Conservation (phyloP, 176 grass and related monocot species). For the Musa troglodytarum region DNA sequence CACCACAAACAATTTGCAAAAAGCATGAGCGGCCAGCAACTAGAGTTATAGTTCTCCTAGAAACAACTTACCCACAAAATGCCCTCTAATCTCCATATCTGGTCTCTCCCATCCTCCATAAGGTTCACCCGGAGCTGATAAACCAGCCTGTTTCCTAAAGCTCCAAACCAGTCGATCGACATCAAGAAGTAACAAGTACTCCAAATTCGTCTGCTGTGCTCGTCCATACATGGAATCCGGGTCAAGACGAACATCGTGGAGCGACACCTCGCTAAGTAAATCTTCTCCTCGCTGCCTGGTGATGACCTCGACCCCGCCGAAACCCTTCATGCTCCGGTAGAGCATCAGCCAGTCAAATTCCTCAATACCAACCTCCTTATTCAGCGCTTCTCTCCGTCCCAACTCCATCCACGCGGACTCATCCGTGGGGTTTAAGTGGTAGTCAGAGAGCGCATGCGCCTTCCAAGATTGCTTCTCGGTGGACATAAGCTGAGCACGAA, state of each 20-base stretch:
- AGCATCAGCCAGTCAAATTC: conserved; percentile 24
- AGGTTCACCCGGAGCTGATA: conserved; percentile 6
- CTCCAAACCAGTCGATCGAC: conserved; percentile 18
- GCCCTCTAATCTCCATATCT: conserved; percentile 13
- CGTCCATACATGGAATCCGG: conserved; percentile 11
- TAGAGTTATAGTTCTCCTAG: no score
- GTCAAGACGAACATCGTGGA: conserved; percentile 17
- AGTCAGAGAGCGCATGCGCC: conserved; percentile 9
- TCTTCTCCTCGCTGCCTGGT: conserved; percentile 1
- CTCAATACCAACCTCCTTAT: conserved; percentile 1
- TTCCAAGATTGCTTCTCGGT: conserved; percentile 12
- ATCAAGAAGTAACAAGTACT: conserved; percentile 21
- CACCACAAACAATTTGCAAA: not conserved
- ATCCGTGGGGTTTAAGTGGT: conserved; percentile 15
- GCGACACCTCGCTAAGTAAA: conserved; percentile 16
- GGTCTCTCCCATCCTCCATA: conserved; percentile 22
- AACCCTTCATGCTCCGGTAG: conserved; percentile 14
- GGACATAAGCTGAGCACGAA: conserved; percentile 9
- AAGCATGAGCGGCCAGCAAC: not conserved
- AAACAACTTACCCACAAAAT: conserved; percentile 15
- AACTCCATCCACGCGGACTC: conserved; percentile 19
- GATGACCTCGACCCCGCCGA: not conserved
- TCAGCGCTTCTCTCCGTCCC: conserved; percentile 7
- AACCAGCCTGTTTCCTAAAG: conserved; percentile 18
- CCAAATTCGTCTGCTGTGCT: conserved; percentile 25